phyloP scores from a whole-genome alignment of 805 yeast species.

The Torulaspora quercuum region DNA sequence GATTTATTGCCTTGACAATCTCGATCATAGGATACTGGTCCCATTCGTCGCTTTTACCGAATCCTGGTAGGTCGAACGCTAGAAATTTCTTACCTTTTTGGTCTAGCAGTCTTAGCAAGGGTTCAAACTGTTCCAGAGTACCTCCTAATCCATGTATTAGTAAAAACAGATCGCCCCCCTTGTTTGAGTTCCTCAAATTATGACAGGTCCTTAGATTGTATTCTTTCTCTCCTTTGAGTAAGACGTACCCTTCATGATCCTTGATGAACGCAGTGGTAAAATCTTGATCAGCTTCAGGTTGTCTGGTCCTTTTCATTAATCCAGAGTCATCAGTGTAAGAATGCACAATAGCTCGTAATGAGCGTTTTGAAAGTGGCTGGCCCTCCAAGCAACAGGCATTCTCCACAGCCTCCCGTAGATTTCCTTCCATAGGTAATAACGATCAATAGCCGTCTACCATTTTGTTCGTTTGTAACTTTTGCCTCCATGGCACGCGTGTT shows the following conservation, averaged over 20 bases:
- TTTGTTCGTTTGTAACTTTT: too few relatives aligned
- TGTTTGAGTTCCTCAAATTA: slow-evolving; percentile 15
- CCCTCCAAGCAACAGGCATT: slow-evolving; percentile 18
- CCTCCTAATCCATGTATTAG: slow-evolving; percentile 92
- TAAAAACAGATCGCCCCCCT: slow-evolving; percentile 40
- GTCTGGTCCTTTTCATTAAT: slow-evolving; percentile 12
- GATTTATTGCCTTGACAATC: slow-evolving; percentile 15
- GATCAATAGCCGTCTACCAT: too few relatives aligned
- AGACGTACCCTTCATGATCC: slow-evolving; percentile 16
- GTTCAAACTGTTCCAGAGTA: slow-evolving; percentile 79
- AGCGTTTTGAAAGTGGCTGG: slow-evolving; percentile 23
- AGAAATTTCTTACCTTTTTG: slow-evolving; percentile 60
- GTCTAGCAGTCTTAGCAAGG: slow-evolving; percentile 55
- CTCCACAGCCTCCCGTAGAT: background rate
- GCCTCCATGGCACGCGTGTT: too few relatives aligned
- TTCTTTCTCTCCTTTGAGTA: slow-evolving; percentile 2
- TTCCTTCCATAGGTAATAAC: too few relatives aligned
- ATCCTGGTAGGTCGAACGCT: slow-evolving; percentile 84
- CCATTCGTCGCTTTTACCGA: slow-evolving; percentile 51
- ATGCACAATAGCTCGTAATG: slow-evolving; percentile 21
- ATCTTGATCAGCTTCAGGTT: slow-evolving; percentile 20
- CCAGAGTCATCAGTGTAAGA: slow-evolving; percentile 17
- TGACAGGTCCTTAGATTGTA: slow-evolving; percentile 26
- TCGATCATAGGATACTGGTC: slow-evolving; percentile 23
- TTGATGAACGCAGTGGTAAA: slow-evolving; percentile 26